phyloP scores from a whole-genome alignment of 345 rosid genomes.

The Excoecaria cochinchinensis region DNA sequence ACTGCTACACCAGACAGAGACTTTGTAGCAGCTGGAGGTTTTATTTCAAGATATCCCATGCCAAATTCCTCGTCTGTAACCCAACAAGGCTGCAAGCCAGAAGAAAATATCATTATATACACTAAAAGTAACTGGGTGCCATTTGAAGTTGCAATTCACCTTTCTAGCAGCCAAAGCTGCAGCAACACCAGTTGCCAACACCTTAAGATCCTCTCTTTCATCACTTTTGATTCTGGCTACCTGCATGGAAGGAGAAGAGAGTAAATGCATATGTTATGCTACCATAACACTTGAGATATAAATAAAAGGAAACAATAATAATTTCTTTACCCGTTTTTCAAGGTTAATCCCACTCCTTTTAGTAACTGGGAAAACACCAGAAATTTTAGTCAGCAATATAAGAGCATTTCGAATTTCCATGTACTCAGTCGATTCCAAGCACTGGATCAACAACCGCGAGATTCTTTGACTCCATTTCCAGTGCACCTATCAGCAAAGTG shows the following conservation, averaged over 20 bases:
- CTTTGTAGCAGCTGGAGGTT: slow-evolving; percentile 65
- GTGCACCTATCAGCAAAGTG: slow-evolving; percentile 66
- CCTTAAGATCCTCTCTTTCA: slow-evolving; percentile 99
- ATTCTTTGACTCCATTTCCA: slow-evolving; percentile 99
- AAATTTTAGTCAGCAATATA: slow-evolving; percentile 89
- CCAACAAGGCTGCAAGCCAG: slow-evolving; percentile 77
- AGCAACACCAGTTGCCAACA: slow-evolving; percentile 96
- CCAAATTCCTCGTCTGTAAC: slow-evolving; percentile 99
- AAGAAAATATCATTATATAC: not conserved
- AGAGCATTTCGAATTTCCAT: slow-evolving; percentile 99
- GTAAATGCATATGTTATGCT: slow-evolving; percentile 9
- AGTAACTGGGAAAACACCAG: slow-evolving; percentile 94
- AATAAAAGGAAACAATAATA: slow-evolving; percentile 10
- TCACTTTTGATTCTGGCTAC: slow-evolving; percentile 90
- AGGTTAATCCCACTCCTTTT: slow-evolving; percentile 96
- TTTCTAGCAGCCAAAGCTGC: slow-evolving; percentile 97
- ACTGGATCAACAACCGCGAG: slow-evolving; percentile 83
- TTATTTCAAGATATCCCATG: slow-evolving; percentile 94
- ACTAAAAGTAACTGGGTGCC: not conserved
- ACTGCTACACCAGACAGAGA: slow-evolving; percentile 39
- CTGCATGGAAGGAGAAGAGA: slow-evolving; percentile 36
- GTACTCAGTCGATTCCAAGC: slow-evolving; percentile 94
- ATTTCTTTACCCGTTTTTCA: slow-evolving; percentile 78
- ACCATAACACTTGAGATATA: slow-evolving; percentile 14
- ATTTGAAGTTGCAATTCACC: slow-evolving; percentile 43